Evolutionary conservation across 2,329 filamentous ascomycete genomes (phyloP), one percentile per base, ranked within the genome.

Genomic region (Metarhizium rileyi): DNA sequence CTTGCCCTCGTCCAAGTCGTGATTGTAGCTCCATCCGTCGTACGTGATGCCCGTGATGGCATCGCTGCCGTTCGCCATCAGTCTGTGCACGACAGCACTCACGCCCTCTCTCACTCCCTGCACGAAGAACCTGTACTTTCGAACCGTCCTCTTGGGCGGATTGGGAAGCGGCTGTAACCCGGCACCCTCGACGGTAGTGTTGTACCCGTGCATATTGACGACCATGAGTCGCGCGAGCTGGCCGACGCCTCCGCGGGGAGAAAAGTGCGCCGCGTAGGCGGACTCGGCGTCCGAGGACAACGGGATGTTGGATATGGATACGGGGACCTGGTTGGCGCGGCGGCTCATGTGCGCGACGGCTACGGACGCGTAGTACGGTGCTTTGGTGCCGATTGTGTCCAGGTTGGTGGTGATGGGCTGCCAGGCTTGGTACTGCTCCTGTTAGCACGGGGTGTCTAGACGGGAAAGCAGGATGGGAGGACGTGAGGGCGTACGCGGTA

Each of bases 321-420:
- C 67, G 14, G 64, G 55, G 22, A 9, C 10, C 9, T 22, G 38
- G 25, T 14, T 18, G 14, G 35, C 38, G n/a, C 23, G 46, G 12
- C 47, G 25, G n/a, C 23, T 36, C 47, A 48, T 76, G 1, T 74
- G 71, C 0, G 81, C 78, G 1, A 78, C 76, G 28, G 74, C 75
- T 16, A 83, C 65, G 60, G 77, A 79, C 16, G 78, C 80, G 56
- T 85, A 84, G 61, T 83, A 86, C 0, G 81, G 80, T 0, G 81
- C 66, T 58, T 81, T 83, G 20, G 80, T 84, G 14, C 78, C 80
- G 2, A 71, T 67, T 7, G 66, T 65, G 0, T 73, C 72, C 14
- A 68, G 67, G 45, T 66, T 60, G 0, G 78, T 82, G 30, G 43
- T 38, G 42, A 82, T 56, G 0, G 80, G 79, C 57, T 84, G 80